phyloP scores from a whole-genome alignment of 2,329 filamentous ascomycete species.

The Stylonectria norvegica region DNA sequence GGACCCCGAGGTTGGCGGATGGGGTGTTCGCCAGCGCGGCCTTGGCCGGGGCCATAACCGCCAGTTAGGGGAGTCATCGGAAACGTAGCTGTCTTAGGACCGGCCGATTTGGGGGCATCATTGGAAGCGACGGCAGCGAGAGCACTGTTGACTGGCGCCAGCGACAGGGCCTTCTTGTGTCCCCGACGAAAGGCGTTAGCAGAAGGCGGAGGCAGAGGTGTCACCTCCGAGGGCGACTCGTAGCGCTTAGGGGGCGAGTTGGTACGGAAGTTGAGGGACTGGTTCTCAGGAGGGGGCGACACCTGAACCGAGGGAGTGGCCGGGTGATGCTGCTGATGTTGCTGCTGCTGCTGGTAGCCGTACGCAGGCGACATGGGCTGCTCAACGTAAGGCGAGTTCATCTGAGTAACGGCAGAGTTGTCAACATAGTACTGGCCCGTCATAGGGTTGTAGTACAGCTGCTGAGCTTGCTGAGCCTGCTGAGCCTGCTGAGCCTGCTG shows the following conservation, averaged over 20 bases:
- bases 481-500: constrained; percentile 57
- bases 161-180: constrained; percentile 85
- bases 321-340: constrained; percentile 43
- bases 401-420: constrained; percentile 49
- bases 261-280: constrained; percentile 54
- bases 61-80: constrained; percentile 78
- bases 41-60: constrained; percentile 88
- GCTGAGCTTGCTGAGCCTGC: constrained; percentile 61
- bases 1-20: constrained; percentile 89
- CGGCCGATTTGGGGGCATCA: constrained; percentile 54
- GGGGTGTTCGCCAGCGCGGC: constrained; percentile 90
- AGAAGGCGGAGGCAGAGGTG: constrained; percentile 79
- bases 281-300: constrained; percentile 69
- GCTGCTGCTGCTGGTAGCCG: constrained; percentile 37
- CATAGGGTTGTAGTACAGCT: constrained; percentile 80
- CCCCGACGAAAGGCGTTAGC: constrained; percentile 89
- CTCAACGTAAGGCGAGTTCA: constrained; percentile 41
- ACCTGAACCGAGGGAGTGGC: constrained; percentile 73
- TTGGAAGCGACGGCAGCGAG: constrained; percentile 44
- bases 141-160: constrained; percentile 57
- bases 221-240: constrained; percentile 64
- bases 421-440: constrained; percentile 85
- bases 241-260: constrained; percentile 63
- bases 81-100: constrained; percentile 75
- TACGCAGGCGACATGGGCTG: constrained; percentile 39